phyloP scores from a whole-genome alignment of 164 flowering plant genomes.

The Dillenia turbinata region DNA sequence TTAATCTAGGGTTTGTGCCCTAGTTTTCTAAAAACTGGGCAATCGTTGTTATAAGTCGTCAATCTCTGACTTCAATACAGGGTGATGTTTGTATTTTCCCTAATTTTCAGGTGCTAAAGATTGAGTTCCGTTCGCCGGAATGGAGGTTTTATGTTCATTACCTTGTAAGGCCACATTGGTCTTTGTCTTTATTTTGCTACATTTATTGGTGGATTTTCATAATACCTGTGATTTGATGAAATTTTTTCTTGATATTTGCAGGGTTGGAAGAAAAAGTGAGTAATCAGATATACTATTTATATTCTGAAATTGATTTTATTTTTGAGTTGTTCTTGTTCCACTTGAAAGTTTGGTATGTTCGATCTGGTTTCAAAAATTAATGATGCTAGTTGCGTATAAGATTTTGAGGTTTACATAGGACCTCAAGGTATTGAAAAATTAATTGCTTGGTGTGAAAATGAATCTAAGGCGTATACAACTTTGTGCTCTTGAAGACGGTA shows the following conservation, averaged over 20 bases:
- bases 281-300: slow-evolving; percentile 7
- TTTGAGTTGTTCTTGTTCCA: slow-evolving; percentile 1
- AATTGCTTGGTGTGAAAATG: background rate
- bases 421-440: background rate
- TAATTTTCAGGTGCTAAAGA: slow-evolving; percentile 26
- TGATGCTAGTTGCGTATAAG: background rate
- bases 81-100: too few relatives aligned
- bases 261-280: slow-evolving; percentile 88
- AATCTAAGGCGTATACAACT: too few relatives aligned
- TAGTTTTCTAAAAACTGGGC: too few relatives aligned
- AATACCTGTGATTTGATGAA: slow-evolving; percentile 16
- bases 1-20: too few relatives aligned
- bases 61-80: too few relatives aligned
- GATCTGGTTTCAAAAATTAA: background rate
- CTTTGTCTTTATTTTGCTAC: too few relatives aligned
- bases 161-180: slow-evolving; percentile 24
- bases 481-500: too few relatives aligned
- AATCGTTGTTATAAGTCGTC: too few relatives aligned
- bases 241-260: slow-evolving; percentile 32
- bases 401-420: background rate
- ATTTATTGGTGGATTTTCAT: background rate
- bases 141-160: slow-evolving; percentile 44
- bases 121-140: slow-evolving; percentile 15
- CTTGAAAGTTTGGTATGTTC: background rate
- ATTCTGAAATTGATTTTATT: background rate